Evolutionary conservation across 106 monocot species (phyloP), one percentile per base, ranked within the genome.

Genomic region (Hemerocallis citrina): DNA sequence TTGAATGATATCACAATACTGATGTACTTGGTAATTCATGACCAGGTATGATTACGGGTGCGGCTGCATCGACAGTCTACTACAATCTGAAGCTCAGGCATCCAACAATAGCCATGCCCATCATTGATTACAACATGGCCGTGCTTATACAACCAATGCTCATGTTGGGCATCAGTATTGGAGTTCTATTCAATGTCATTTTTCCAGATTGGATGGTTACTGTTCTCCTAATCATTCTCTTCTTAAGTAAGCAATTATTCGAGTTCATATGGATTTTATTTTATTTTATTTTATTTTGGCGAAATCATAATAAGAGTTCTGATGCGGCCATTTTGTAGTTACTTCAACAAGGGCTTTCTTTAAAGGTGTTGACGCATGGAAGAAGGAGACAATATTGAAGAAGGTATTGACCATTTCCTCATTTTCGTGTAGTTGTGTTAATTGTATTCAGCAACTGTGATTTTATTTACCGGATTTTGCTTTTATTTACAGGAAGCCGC

Each of bases 121-220:
- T 83, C 45, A 86, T 86, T 5, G 83, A 87, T 31, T 86, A 92
- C 50, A 75, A 86, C 62, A 65, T 92, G 60, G 80, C 83, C 30
- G 35, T 92, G 32, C 86, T 83, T 13, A 72, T 92, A 14, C 83
- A 86, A 37, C 86, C 92, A 4, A 81, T 86, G 83, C 77, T 87
- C 31, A 84, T 86, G 87, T 71, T 92, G 36, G 92, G 83, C 5
- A 86, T 92, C 34, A 92, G 91, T 33, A 72, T 92, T 22, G 86
- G 91, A n/a, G 82, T 92, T 36, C 56, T 82, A 28, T 85, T 85
- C 67, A 91, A 91, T 68, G 90, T 91, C 13, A 56, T 91, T 55
- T 91, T 91, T 42, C 75, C 90, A 7, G 90, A 91, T 33, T 91
- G 85, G 90, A 72, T 91, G 71, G 79, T 91, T 19, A 91, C 85